Percentiles rank a stretch among this genome's conserved stretches.
Conservation (phyloP, 371 early-diverging fungal species). For the Rhizopus delemar region DNA sequence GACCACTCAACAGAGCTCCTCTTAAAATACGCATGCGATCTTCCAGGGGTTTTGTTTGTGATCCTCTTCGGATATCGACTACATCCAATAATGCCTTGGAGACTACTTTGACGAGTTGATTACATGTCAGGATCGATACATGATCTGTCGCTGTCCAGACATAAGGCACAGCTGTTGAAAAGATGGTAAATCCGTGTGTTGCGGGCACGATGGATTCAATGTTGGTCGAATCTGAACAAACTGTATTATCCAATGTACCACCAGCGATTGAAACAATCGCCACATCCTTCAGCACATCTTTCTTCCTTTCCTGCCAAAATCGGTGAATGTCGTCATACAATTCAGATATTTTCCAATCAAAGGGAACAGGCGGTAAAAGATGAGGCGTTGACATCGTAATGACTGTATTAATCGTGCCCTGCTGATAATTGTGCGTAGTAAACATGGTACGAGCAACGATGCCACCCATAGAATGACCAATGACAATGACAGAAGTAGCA, state of each 20-base stretch:
- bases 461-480: conserved; percentile 98
- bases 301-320: conserved; percentile 71
- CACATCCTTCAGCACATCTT: conserved; percentile 52
- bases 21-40: conserved; percentile 69
- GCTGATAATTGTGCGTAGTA: conserved; percentile 70
- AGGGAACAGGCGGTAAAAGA: conserved; percentile 77
- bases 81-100: conserved; percentile 62
- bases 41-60: conserved; percentile 67
- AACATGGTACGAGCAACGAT: conserved; percentile 86
- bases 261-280: conserved; percentile 88
- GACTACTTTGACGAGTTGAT: conserved; percentile 76
- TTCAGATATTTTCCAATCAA: conserved; percentile 76
- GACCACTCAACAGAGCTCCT: conserved; percentile 57
- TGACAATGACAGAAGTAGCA: conserved; percentile 76
- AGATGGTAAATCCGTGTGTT: conserved; percentile 74
- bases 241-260: conserved; percentile 85
- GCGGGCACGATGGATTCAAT: conserved; percentile 71
- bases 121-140: conserved; percentile 89
- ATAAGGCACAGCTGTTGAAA: conserved; percentile 71
- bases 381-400: conserved; percentile 94
- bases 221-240: conserved; percentile 79
- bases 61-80: conserved; percentile 65
- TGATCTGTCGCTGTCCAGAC: conserved; percentile 94
- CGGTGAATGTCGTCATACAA: conserved; percentile 74
- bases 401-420: conserved; percentile 80